phyloP scores from a whole-genome alignment of 176 grass and related monocot genomes.

The Ensete glaucum region DNA sequence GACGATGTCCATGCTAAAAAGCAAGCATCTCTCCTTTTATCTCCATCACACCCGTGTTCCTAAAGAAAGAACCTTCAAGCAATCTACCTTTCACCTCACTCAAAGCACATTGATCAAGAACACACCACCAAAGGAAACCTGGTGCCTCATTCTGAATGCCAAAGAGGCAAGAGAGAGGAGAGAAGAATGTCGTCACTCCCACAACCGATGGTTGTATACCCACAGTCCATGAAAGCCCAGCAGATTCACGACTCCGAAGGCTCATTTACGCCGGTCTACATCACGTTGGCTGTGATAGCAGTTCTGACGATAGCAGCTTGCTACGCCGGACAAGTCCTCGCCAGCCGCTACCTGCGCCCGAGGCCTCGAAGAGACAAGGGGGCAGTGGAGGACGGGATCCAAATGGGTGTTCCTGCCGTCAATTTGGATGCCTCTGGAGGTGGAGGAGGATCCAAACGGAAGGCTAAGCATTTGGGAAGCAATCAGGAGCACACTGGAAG shows the following conservation, averaged over 20 bases:
- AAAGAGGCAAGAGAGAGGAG: not conserved
- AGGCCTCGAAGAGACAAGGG: not conserved
- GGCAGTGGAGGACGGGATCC: not conserved
- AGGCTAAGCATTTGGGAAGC: not conserved
- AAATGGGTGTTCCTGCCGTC: not conserved
- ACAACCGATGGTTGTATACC: not conserved
- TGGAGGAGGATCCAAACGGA: not conserved
- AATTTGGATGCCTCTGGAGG: not conserved
- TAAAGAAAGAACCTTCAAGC: no score
- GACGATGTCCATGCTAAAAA: no score
- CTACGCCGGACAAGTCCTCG: not conserved
- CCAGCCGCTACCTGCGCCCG: not conserved
- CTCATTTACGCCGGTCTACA: not conserved
- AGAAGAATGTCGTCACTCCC: not conserved
- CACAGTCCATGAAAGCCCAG: not conserved
- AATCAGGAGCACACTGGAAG: not conserved
- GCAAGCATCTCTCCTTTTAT: no score
- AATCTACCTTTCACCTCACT: not conserved
- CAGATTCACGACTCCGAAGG: not conserved
- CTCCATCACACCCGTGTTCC: no score
- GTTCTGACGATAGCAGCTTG: not conserved
- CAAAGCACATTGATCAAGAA: not conserved
- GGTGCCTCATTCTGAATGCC: no score
- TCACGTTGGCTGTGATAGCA: not conserved
- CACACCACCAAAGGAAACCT: not conserved